Conservation (phyloP, 2,329 filamentous ascomycete species). For the Macroventuria anomochaeta region DNA sequence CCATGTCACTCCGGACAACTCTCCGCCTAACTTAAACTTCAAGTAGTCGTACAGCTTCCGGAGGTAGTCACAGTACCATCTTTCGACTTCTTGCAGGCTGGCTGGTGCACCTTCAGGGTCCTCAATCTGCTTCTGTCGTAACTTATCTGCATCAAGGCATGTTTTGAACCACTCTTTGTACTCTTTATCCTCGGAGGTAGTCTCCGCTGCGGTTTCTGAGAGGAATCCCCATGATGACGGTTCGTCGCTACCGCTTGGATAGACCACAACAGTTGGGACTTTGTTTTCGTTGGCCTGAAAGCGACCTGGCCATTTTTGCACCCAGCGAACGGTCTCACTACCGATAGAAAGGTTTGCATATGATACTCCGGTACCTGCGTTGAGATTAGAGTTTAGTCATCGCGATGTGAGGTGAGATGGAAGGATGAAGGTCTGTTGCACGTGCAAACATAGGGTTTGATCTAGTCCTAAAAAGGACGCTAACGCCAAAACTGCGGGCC, state of each 20-base stretch:
- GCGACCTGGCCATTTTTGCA: slow-evolving; percentile 61
- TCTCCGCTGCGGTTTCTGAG: neutral
- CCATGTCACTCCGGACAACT: slow-evolving; percentile 27
- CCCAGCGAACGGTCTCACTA: slow-evolving; percentile 39
- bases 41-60: neutral
- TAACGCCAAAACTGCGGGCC: no score
- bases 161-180: slow-evolving; percentile 33
- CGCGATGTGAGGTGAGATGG: no score
- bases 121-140: slow-evolving; percentile 49
- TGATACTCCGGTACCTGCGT: slow-evolving; percentile 40
- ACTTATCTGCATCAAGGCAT: neutral
- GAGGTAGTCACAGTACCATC: neutral
- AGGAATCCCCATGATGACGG: neutral
- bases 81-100: slow-evolving; percentile 35
- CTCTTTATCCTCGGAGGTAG: slow-evolving; percentile 14
- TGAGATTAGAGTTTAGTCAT: neutral
- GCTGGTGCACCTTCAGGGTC: slow-evolving; percentile 55
- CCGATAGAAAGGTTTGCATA: slow-evolving; percentile 46
- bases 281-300: slow-evolving; percentile 63
- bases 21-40: slow-evolving; percentile 10
- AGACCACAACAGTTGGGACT: slow-evolving; percentile 60
- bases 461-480: no score
- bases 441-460: no score
- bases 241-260: slow-evolving; percentile 29
- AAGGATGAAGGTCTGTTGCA: no score